Base-by-base conservation (phyloP, 2,329 filamentous ascomycete genomes). In the Sclerotiophoma versabilis region DNA sequence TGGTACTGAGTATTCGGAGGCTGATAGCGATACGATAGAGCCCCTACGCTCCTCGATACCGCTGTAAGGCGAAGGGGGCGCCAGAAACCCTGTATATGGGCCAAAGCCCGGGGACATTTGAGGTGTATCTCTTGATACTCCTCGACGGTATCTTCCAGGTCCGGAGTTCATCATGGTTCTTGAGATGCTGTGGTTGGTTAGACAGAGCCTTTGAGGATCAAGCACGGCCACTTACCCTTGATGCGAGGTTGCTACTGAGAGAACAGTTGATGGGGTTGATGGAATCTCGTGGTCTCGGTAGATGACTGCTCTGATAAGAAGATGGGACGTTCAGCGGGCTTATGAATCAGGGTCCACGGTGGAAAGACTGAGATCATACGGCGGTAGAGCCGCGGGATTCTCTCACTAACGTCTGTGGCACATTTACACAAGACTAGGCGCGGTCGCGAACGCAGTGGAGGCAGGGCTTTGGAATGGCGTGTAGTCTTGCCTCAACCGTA, bases 401-500 rank as follows among this genome's bases (percentile, higher is more conserved):
- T 59, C 57, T 49, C 55, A 70, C 67, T 69, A 64, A 66, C 58
- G 57, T 55, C 49, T 62, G 70, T 74, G 66, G 50, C 66, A 72
- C 50, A 34, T 52, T 52, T 22, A 52, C 49, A 46, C 69, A 70
- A 44, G 68, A 50, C 60, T 63, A 65, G 57, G 58, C 66, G 69
- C 68, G 64, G 60, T 67, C 66, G 64, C 65, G 69, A 65, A 65
- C 68, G 69, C 65, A 64, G 68, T 62, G 51, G 61, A 65, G 63
- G 65, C 64, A 72, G 67, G 69, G 69, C 63, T 61, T 56, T 63
- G 68, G 71, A 74, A 74, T 74, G 71, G 61, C 60, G 63, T 63
- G 58, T 59, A 57, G 54, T 44, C 30, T 48, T 55, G 51, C 49
- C 54, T 54, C 43, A 48, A 62, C 67, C 64, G 64, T 62, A 57